Evolutionary conservation across 495 filamentous ascomycete species (phyloP).

Genomic region (Talaromyces wortmannii): DNA sequence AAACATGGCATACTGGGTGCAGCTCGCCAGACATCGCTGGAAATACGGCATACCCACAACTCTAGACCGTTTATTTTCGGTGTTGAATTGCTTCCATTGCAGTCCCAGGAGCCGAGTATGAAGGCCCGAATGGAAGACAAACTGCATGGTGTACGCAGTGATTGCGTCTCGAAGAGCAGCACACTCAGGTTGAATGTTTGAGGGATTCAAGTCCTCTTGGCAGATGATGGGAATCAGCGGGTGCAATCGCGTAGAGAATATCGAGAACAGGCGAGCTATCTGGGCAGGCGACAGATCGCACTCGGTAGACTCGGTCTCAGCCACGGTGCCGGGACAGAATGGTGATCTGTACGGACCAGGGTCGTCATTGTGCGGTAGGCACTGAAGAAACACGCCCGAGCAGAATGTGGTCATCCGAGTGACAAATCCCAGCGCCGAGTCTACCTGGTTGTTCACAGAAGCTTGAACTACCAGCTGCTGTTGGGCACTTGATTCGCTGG

Average conservation of each 20-base stretch:
- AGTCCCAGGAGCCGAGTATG: constrained; percentile 17
- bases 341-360: constrained; percentile 11
- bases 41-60: constrained; percentile 16
- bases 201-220: constrained; percentile 4
- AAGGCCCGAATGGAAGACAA: constrained; percentile 15
- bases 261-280: constrained; percentile 9
- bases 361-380: constrained; percentile 10
- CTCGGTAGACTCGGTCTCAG: constrained; percentile 3
- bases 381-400: constrained; percentile 12
- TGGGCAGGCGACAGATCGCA: constrained; percentile 14
- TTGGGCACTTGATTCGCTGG: constrained; percentile 2
- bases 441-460: constrained; percentile 7
- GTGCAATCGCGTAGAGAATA: constrained; percentile 16
- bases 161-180: constrained; percentile 17
- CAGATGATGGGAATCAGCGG: constrained; percentile 13
- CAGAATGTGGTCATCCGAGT: constrained; percentile 22
- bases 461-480: neutral
- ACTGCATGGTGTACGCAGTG: constrained; percentile 16
- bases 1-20: constrained; percentile 15
- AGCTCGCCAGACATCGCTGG: constrained; percentile 13
- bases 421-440: constrained; percentile 23
- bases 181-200: neutral
- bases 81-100: constrained; percentile 12
- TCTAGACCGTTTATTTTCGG: neutral
- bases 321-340: constrained; percentile 2